Evolutionary conservation across 345 rosid genomes (phyloP).

Genomic region (Populus euphratica): DNA sequence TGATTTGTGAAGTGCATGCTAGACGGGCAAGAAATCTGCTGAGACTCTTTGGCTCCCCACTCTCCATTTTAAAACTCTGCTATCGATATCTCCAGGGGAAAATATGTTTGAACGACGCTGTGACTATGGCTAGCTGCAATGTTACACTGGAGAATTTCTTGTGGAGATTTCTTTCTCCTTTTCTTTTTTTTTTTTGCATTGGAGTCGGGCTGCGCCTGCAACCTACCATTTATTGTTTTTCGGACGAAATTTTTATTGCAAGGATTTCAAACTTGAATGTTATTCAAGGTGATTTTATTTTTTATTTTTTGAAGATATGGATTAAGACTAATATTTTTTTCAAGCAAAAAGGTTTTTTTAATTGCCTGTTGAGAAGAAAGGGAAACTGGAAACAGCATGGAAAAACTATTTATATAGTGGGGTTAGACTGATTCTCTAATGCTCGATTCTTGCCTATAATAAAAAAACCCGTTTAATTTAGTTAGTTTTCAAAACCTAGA

Average conservation of each 20-base stretch:
- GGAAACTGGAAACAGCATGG: background rate
- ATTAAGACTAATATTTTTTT: background rate
- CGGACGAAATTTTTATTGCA: background rate
- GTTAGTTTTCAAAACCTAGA: background rate
- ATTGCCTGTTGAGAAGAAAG: background rate
- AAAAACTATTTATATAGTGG: too few species aligned
- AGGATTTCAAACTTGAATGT: background rate
- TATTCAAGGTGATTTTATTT: too few species aligned
- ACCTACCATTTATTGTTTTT: background rate
- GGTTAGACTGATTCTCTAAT: background rate
- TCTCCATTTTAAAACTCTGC: background rate
- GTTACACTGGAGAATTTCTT: background rate
- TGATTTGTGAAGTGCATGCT: background rate
- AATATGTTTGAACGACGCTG: too few species aligned
- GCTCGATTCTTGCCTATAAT: background rate
- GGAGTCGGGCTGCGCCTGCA: background rate
- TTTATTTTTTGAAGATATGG: background rate
- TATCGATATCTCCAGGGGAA: background rate
- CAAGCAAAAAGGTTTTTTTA: background rate
- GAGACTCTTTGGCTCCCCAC: too few species aligned
- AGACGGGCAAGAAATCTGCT: background rate
- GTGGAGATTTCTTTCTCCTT: too few species aligned
- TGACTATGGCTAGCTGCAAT: background rate
- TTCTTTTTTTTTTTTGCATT: background rate
- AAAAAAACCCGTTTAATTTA: too few species aligned